Percentiles rank a stretch among this genome's conserved stretches.
Conservation (phyloP, 768 basidiomycete genomes). For the Trametes villosa region DNA sequence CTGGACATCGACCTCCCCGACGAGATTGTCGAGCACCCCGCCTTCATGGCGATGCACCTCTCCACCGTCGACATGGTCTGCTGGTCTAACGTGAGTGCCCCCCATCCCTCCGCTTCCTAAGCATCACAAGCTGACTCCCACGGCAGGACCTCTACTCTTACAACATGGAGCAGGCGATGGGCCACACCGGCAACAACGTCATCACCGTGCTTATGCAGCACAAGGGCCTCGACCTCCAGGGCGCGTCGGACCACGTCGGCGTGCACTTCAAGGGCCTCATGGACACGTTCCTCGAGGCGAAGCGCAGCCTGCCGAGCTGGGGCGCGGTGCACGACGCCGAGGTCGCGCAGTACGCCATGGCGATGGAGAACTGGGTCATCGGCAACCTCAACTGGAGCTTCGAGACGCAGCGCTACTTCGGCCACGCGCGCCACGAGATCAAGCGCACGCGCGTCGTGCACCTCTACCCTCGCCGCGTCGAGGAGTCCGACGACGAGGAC, state of each 20-base stretch:
- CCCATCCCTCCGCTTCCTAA: not conserved
- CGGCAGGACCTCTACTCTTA: conserved; percentile 71
- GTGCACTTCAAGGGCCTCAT: conserved; percentile 53
- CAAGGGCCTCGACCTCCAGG: conserved; percentile 56
- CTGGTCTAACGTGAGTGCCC: conserved; percentile 66
- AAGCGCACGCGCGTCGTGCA: conserved; percentile 35
- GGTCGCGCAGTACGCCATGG: conserved; percentile 56
- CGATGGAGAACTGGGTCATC: conserved; percentile 61
- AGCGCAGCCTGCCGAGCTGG: conserved; percentile 52
- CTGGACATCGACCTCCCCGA: conserved; percentile 68
- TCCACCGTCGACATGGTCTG: conserved; percentile 68
- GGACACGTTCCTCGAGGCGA: conserved; percentile 51
- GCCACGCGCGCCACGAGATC: conserved; percentile 55
- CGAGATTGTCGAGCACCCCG: conserved; percentile 59
- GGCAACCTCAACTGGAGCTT: conserved; percentile 74
- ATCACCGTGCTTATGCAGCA: conserved; percentile 70
- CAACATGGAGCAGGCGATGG: conserved; percentile 72
- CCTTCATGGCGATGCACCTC: conserved; percentile 56
- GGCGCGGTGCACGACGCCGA: conserved; percentile 49
- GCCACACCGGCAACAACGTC: conserved; percentile 67
- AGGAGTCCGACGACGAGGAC: conserved; percentile 13
- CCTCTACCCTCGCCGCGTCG: conserved; percentile 24
- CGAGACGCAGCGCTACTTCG: conserved; percentile 71
- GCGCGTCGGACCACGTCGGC: conserved; percentile 61
- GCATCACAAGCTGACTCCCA: not conserved